Percentiles rank a stretch among this genome's conserved stretches.
Evolutionary conservation across 2,329 filamentous ascomycete species (phyloP).

Genomic region (Dendryphion nanum): DNA sequence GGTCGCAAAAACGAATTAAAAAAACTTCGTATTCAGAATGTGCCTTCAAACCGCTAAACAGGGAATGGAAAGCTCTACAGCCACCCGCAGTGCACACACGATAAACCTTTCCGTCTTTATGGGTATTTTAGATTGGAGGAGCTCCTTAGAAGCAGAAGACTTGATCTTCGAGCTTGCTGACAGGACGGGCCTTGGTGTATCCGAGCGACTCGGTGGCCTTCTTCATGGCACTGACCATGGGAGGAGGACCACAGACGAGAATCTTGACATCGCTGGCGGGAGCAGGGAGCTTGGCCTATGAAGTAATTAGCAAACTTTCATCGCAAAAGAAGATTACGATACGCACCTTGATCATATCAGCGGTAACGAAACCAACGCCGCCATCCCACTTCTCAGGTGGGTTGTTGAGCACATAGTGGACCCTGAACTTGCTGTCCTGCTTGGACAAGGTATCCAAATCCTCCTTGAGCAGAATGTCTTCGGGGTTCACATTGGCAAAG

Average conservation of each 20-base stretch:
- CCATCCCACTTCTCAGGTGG: conserved; percentile 89
- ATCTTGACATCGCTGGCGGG: conserved; percentile 88
- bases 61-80: too few relatives aligned
- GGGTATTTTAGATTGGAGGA: too few relatives aligned
- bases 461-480: conserved; percentile 91
- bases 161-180: conserved; percentile 97
- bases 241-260: conserved; percentile 89
- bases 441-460: conserved; percentile 78
- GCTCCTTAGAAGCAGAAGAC: conserved; percentile 94
- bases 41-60: too few relatives aligned
- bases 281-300: conserved; percentile 74
- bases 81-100: too few relatives aligned
- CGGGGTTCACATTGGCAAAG: conserved; percentile 91
- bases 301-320: conserved; percentile 15
- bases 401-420: conserved; percentile 97
- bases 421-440: conserved; percentile 76
- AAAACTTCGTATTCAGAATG: too few relatives aligned
- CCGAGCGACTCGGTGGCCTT: conserved; percentile 87
- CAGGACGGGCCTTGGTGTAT: conserved; percentile 86
- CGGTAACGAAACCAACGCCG: conserved; percentile 90
- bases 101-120: too few relatives aligned
- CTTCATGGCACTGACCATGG: conserved; percentile 97
- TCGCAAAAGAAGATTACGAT: conserved; percentile 4
- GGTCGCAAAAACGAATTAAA: too few relatives aligned
- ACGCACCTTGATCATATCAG: conserved; percentile 87